Evolutionary conservation across 2,329 filamentous ascomycete species (phyloP), one percentile per base, ranked within the genome.

Genomic region (Aspergillus intermedius): DNA sequence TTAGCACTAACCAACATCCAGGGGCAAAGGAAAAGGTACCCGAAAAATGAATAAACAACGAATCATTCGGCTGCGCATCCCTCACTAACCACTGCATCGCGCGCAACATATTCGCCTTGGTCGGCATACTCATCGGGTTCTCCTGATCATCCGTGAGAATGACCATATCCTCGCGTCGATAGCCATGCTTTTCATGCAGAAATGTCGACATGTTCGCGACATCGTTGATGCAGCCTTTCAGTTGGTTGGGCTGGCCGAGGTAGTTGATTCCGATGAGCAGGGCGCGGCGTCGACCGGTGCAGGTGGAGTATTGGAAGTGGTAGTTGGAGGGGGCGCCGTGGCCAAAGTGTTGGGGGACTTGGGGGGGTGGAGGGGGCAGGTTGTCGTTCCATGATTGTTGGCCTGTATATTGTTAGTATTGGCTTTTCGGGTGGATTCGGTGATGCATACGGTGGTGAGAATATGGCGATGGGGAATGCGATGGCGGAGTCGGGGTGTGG

Each of bases 71-170:
- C 50, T 81, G 81, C 5, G 91, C 91, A 64, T 94, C 91, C 69
- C 94, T 94, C 51, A 96, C 90, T n/a, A 97, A 76, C 91, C 91
- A 97, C 63, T 96, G 90, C 91, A 97, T 97, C 21, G 91, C 91
- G 45, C 91, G 80, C 15, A 97, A 69, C 48, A 97, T 95, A 65
- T 97, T 97, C 56, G 88, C 85, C 69, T 96, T 96, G 5, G 88
- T 95, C 1, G 91, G 91, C 68, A 95, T 85, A 70, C 89, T 95
- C 87, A 96, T 91, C n/a, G 88, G 88, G 61, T 95, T 95, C 64
- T 91, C 86, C 74, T 96, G 91, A 66, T 97, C 91, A 62, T 97
- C 91, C 30, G 91, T 96, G 64, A 97, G 78, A 54, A 93, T 87
- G 34, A 97, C 91, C 91, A 96, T 97, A 64, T 97, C 91, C 71